Conservation (phyloP, 768 basidiomycete species). For the Lactarius akahatsu region DNA sequence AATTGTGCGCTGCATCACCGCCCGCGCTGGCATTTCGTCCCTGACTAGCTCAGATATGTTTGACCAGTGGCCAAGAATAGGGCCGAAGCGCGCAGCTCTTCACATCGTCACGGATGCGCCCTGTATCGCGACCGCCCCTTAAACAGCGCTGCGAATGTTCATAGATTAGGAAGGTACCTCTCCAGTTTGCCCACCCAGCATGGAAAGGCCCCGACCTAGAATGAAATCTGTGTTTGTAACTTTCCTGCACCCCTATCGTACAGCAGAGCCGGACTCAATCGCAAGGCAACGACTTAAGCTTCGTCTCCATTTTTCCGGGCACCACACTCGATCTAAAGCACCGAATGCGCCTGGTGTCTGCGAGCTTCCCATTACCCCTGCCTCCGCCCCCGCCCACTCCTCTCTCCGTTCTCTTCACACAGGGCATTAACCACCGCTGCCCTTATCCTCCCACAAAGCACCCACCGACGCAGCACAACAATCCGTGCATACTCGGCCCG, state of each 20-base stretch:
- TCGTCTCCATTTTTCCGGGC: background rate
- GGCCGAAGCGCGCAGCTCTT: background rate
- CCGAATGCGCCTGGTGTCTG: background rate
- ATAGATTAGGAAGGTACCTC: background rate
- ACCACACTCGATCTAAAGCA: background rate
- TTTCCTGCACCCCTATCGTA: background rate
- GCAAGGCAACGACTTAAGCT: background rate
- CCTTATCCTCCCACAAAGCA: background rate
- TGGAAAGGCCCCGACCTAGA: background rate
- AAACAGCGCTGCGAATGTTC: background rate
- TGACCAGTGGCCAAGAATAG: background rate
- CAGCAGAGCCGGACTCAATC: conserved; percentile 5
- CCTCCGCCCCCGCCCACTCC: background rate
- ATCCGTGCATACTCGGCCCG: background rate
- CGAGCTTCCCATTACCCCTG: background rate
- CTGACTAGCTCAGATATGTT: background rate
- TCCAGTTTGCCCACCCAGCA: background rate
- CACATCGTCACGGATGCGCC: conserved; percentile 1
- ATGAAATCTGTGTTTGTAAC: background rate
- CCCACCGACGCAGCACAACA: background rate
- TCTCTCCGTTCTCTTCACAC: background rate
- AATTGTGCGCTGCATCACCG: conserved; percentile 9
- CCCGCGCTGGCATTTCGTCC: conserved; percentile 1
- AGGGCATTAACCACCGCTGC: background rate
- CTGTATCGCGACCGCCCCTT: background rate